Evolutionary conservation across 2,329 filamentous ascomycete genomes (phyloP).

Genomic region (Cladosporium sp.): DNA sequence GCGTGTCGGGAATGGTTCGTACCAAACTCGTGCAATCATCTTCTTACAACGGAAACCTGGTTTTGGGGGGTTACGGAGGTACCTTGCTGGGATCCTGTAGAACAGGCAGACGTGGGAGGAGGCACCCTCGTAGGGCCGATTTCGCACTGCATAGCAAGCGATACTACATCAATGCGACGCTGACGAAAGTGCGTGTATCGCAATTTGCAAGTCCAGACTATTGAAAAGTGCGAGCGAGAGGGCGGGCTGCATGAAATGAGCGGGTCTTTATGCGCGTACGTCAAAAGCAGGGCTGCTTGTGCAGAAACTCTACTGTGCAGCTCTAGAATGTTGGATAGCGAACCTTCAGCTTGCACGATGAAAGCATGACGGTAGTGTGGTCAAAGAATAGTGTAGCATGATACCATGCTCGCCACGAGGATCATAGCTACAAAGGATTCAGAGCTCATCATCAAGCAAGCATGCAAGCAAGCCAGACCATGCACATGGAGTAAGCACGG

Average conservation of each 20-base stretch:
- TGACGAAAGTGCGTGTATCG: neutral
- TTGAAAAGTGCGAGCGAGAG: neutral
- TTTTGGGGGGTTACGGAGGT: too few species aligned
- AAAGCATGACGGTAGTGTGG: neutral
- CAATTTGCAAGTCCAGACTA: neutral
- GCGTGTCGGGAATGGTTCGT: too few species aligned
- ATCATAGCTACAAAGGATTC: neutral
- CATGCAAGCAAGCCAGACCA: neutral
- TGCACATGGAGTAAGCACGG: slow-evolving; percentile 3
- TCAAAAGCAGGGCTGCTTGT: too few species aligned
- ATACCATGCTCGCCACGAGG: neutral
- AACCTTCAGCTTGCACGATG: neutral
- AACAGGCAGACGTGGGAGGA: too few species aligned
- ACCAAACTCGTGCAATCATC: too few species aligned
- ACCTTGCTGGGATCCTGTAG: too few species aligned
- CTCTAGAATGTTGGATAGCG: too few species aligned
- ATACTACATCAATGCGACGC: neutral
- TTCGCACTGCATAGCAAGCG: neutral
- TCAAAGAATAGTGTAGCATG: neutral
- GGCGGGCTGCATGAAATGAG: neutral
- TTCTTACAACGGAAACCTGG: too few species aligned
- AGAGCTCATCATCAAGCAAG: neutral
- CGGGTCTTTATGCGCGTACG: neutral
- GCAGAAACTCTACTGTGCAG: too few species aligned
- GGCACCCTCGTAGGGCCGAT: neutral